phyloP scores from a whole-genome alignment of 306 rosid species.

The Prunus salicina region DNA sequence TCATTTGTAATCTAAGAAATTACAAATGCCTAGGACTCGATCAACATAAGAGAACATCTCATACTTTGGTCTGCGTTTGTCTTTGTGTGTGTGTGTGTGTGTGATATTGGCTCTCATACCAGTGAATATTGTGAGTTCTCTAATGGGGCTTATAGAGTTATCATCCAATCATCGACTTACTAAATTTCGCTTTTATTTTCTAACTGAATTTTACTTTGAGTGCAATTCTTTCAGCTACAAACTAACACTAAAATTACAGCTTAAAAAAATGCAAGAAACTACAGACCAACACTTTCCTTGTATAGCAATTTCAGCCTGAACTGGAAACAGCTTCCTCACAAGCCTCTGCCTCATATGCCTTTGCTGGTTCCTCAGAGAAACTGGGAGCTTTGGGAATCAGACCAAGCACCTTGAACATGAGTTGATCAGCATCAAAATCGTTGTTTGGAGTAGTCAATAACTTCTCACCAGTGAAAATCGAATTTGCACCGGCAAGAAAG shows the following conservation, averaged over 20 bases:
- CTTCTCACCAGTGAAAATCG: constrained; percentile 95
- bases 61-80: too few species aligned
- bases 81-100: too few species aligned
- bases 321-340: constrained; percentile 36
- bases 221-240: background rate
- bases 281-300: background rate
- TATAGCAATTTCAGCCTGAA: constrained; percentile 21
- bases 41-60: too few species aligned
- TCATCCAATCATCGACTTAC: too few species aligned
- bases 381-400: constrained; percentile 47
- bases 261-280: background rate
- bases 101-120: too few species aligned
- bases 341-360: constrained; percentile 21
- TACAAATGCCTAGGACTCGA: too few species aligned
- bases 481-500: constrained; percentile 94
- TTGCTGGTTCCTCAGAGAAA: constrained; percentile 24
- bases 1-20: too few species aligned
- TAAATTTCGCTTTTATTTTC: background rate
- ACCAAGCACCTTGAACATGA: constrained; percentile 54
- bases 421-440: constrained; percentile 87
- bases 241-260: background rate
- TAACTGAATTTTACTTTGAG: background rate
- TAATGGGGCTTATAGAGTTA: too few species aligned
- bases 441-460: constrained; percentile 92
- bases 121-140: too few species aligned